Evolutionary conservation across 2,329 filamentous ascomycete genomes (phyloP), one percentile per base, ranked within the genome.

Genomic region (Didymella pomorum): DNA sequence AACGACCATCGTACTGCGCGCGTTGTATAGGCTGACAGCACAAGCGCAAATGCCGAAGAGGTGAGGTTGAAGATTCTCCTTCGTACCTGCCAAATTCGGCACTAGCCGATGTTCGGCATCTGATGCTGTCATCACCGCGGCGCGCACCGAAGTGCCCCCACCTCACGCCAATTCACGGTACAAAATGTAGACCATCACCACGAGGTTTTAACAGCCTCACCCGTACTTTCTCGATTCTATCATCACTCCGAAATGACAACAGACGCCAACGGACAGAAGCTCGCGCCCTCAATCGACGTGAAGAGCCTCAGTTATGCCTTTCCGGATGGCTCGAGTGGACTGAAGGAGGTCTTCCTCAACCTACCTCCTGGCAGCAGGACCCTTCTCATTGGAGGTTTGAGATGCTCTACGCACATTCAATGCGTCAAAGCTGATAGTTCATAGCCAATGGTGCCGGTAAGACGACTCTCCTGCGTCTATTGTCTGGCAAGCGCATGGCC

Each of bases 401-500:
- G 7, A 39, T 11, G 4, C 2, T 4, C 8, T 20, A 11, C 8
- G 8, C 2, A 20, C 4, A 9, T 20, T 8, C 4, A 26, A 10
- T n/a, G 12, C 12, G 18, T 12, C 29, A 11, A 4, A 10, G 25
- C 42, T 53, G 3, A 63, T 21, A 21, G 18, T n/a, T 5, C 6
- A 12, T 66, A 88, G 86, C 95, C 76, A 99, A 99, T 78, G 95
- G 95, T 63, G 94, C 95, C 20, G 95, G 95, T 66, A 99, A 99
- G 81, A 98, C 95, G 9, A 99, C 95, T 0, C 88, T 99, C 56
- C 89, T 99, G 45, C 93, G 93, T 60, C 90, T 99, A 43, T 87
- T 99, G 60, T 92, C 93, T 18, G 95, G 95, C 74, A 98, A 98
- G 82, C 92, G 93, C 56, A 91, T 99, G 71, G 90, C 94, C 1